Evolutionary conservation across 768 basidiomycete genomes (phyloP).

Genomic region (Lyophyllum semitale): DNA sequence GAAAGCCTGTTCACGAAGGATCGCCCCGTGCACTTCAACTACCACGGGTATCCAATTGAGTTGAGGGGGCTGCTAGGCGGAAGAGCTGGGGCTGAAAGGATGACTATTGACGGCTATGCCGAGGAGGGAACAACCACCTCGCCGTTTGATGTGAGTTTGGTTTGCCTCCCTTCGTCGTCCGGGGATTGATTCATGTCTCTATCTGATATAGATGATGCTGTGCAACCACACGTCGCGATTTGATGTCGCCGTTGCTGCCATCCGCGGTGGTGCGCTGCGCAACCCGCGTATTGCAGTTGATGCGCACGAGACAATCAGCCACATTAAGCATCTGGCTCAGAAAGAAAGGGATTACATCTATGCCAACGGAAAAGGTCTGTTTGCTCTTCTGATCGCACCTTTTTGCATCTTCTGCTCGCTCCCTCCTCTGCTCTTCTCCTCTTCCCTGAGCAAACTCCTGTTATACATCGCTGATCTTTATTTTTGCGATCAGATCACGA

Average conservation of each 20-base stretch:
- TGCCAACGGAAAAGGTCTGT: slow-evolving; percentile 55
- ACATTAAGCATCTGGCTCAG: slow-evolving; percentile 58
- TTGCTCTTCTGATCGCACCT: neutral
- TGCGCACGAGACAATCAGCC: slow-evolving; percentile 58
- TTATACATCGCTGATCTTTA: neutral
- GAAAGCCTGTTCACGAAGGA: slow-evolving; percentile 72
- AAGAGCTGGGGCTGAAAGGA: slow-evolving; percentile 46
- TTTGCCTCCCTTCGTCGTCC: slow-evolving; percentile 5
- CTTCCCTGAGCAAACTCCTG: neutral
- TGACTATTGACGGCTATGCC: slow-evolving; percentile 62
- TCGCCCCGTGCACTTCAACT: slow-evolving; percentile 75
- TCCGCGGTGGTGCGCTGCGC: slow-evolving; percentile 51
- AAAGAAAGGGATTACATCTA: slow-evolving; percentile 67
- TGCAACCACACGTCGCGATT: slow-evolving; percentile 70
- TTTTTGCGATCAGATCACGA: slow-evolving; percentile 38
- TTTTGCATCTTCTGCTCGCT: neutral
- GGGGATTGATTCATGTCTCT: neutral
- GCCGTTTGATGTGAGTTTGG: slow-evolving; percentile 64
- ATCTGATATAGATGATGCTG: slow-evolving; percentile 65
- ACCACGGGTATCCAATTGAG: slow-evolving; percentile 80
- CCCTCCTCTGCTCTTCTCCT: neutral
- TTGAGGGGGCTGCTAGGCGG: slow-evolving; percentile 67
- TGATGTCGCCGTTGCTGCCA: slow-evolving; percentile 61
- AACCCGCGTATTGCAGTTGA: slow-evolving; percentile 58
- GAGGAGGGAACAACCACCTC: slow-evolving; percentile 84